Percentiles rank a stretch among this genome's conserved stretches.
These are phyloP conservation scores for Ascodesmis nigricans DNA, from an alignment of 495 filamentous ascomycete genomes.

Conservation along the genomic window DNA sequence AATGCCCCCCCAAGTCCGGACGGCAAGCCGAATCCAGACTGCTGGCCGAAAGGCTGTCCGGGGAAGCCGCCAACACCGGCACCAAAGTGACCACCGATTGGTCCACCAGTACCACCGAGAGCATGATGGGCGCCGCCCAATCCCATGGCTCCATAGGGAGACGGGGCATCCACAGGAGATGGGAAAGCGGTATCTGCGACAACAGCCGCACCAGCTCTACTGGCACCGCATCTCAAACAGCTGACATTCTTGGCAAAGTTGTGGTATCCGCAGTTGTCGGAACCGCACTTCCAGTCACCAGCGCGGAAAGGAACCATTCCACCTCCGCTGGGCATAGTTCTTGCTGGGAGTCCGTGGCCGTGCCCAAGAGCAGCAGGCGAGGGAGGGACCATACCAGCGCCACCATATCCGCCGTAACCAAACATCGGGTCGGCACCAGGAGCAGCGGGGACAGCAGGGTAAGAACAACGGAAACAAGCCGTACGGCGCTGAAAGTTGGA, in stretches of 20 bases:
- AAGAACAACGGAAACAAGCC: slow-evolving; percentile 95
- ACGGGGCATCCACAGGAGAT: slow-evolving; percentile 69
- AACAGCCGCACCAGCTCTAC: slow-evolving; percentile 75
- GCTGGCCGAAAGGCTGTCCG: slow-evolving; percentile 65
- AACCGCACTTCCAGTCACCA: slow-evolving; percentile 96
- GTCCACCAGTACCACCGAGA: slow-evolving; percentile 61
- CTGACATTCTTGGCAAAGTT: slow-evolving; percentile 99
- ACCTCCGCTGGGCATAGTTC: slow-evolving; percentile 24
- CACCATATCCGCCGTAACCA: slow-evolving; percentile 51
- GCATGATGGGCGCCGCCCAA: slow-evolving; percentile 45
- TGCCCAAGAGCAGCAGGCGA: slow-evolving; percentile 52
- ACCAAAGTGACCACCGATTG: slow-evolving; percentile 54
- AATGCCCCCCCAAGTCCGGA: slow-evolving; percentile 72
- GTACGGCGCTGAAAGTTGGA: slow-evolving; percentile 94
- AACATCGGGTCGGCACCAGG: slow-evolving; percentile 51
- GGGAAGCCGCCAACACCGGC: slow-evolving; percentile 35
- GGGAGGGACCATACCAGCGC: slow-evolving; percentile 52
- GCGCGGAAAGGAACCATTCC: slow-evolving; percentile 93
- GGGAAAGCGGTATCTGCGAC: slow-evolving; percentile 86
- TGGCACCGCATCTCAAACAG: slow-evolving; percentile 86
- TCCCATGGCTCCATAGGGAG: slow-evolving; percentile 42
- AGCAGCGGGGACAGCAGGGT: slow-evolving; percentile 66
- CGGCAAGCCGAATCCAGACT: slow-evolving; percentile 73
- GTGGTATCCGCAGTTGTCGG: slow-evolving; percentile 93
- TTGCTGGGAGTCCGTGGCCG: slow-evolving; percentile 36